phyloP scores from a whole-genome alignment of 768 basidiomycete species.

The Phanerochaete carnosa region DNA sequence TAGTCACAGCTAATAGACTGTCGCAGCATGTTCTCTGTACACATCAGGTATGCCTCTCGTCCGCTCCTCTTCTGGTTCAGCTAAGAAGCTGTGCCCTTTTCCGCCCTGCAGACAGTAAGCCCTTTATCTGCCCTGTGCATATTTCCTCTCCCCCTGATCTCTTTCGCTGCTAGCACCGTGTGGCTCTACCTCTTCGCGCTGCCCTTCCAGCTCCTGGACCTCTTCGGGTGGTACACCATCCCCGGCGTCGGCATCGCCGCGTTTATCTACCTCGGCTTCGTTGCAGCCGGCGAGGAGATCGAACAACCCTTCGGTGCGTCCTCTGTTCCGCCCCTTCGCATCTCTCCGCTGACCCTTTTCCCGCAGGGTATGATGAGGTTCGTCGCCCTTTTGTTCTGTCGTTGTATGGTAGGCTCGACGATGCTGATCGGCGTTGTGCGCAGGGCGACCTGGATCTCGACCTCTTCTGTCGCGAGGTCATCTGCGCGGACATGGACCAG shows the following conservation, averaged over 20 bases:
- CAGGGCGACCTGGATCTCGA: conserved; percentile 70
- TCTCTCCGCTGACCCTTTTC: neutral
- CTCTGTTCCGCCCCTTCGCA: neutral
- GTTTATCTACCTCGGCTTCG: conserved; percentile 74
- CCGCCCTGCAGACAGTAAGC: conserved; percentile 20
- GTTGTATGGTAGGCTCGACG: neutral
- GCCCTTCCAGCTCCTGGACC: conserved; percentile 67
- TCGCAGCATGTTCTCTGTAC: conserved; percentile 56
- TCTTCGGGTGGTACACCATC: conserved; percentile 63
- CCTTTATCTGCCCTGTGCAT: neutral
- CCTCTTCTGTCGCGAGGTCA: conserved; percentile 55
- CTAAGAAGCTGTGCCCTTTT: neutral
- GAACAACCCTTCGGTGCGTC: conserved; percentile 63
- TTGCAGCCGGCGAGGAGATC: conserved; percentile 70
- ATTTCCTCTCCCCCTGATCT: neutral
- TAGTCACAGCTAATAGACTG: conserved; percentile 1
- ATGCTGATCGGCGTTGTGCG: neutral
- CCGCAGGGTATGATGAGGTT: conserved; percentile 58
- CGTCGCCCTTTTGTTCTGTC: conserved; percentile 15
- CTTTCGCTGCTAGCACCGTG: conserved; percentile 41
- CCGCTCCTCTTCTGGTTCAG: neutral
- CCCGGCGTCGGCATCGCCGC: conserved; percentile 63
- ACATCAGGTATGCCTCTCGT: conserved; percentile 43
- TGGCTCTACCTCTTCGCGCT: conserved; percentile 76
- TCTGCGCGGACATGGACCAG: conserved; percentile 54